These are phyloP conservation scores for Saccharum officinarum DNA, from an alignment of 176 grass and related monocot species.

Conservation along the genomic window DNA sequence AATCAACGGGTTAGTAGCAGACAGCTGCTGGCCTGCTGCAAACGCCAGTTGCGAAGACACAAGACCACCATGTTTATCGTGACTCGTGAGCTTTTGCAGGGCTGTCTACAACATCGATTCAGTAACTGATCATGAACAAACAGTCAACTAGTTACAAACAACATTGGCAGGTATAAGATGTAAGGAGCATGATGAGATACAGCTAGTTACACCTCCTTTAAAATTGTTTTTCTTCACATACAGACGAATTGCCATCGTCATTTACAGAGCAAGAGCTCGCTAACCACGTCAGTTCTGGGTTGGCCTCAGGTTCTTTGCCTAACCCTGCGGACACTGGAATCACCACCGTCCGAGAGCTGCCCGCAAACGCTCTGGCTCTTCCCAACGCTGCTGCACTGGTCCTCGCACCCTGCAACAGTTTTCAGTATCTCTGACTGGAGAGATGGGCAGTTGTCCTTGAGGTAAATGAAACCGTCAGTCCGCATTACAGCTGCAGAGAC, in stretches of 20 bases:
- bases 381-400: constrained; percentile 68
- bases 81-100: neutral
- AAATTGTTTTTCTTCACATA: constrained; percentile 33
- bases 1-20: neutral
- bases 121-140: constrained; percentile 15
- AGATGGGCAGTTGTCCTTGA: constrained; percentile 72
- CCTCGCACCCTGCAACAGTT: constrained; percentile 74
- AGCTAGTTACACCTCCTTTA: constrained; percentile 22
- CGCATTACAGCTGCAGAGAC: constrained; percentile 96
- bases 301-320: constrained; percentile 58
- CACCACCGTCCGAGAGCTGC: constrained; percentile 77
- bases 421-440: constrained; percentile 84
- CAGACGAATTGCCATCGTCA: constrained; percentile 37
- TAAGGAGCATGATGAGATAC: constrained; percentile 6
- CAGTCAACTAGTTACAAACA: constrained; percentile 38
- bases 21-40: neutral
- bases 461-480: constrained; percentile 71
- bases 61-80: neutral
- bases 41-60: neutral
- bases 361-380: constrained; percentile 84
- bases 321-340: constrained; percentile 72
- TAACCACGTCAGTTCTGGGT: constrained; percentile 41
- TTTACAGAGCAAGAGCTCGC: constrained; percentile 51
- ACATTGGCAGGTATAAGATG: neutral
- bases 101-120: constrained; percentile 1